Base-by-base conservation (phyloP, 495 filamentous ascomycete species). In the Chaetomium fimeti region DNA sequence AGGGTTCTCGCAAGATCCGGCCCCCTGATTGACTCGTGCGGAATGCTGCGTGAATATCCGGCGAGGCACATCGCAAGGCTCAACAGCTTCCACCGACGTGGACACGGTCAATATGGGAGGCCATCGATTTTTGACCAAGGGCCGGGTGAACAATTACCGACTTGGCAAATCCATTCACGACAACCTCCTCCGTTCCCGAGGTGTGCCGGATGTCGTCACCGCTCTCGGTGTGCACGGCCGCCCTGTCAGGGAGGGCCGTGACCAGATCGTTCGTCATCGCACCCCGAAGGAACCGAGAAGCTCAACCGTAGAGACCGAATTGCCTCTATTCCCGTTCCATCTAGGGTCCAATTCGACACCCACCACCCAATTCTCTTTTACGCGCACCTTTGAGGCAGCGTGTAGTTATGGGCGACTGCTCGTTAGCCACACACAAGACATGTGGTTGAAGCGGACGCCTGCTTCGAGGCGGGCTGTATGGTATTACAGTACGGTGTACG, bases 41-140 rank as follows among this genome's bases (percentile, higher is more conserved):
- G 32, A 43, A 38, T 3, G 32, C 59, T 40, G 47, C 47, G n/a
- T 5, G 45, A 48, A 42, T 42, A 5, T n/a, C 25, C 38, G 9
- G n/a, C 48, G 63, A 66, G 64, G 64, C 64, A 58, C 59, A 66
- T 45, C 28, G 43, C 54, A 27, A 63, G 61, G 61, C 61, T 57
- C 53, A 63, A 57, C n/a, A n/a, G 25, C 52, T 38, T 18, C 22
- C 24, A 6, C 5, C 22, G 47, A 28, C 18, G 20, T 20, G 45
- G 16, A 18, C 3, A 49, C 25, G 0, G 22, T 6, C 6, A 40
- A 15, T 7, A 25, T 43, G 32, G 9, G 15, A 32, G 53, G 28
- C 18, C 27, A 11, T 27, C 48, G 22, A 20, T 24, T 20, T 49
- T 20, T 22, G 47, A 9, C 8, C 8, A 49, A 15, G n/a, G 5